Percentiles rank a stretch among this genome's conserved stretches.
Evolutionary conservation across 169 alveolate genomes (phyloP).

Genomic region (Babesia sp.): DNA sequence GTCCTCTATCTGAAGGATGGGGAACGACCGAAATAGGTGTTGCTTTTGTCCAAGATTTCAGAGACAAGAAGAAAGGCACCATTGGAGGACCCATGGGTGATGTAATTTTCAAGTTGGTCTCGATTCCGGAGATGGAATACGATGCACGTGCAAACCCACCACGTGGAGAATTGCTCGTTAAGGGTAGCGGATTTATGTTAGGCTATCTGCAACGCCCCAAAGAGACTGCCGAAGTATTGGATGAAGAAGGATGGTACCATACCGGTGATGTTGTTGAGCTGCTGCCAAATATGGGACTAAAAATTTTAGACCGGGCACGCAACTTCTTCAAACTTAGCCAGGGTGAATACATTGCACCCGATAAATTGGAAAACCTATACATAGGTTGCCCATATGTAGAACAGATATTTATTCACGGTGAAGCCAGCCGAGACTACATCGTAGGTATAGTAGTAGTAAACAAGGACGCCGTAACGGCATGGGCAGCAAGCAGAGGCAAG

Average conservation of each 20-base stretch:
- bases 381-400: conserved; percentile 65
- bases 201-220: conserved; percentile 87
- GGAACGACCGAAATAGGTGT: conserved; percentile 80
- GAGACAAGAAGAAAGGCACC: conserved; percentile 72
- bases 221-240: conserved; percentile 84
- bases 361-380: conserved; percentile 86
- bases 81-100: conserved; percentile 77
- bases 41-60: conserved; percentile 66
- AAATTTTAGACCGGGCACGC: conserved; percentile 92
- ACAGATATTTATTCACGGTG: conserved; percentile 76
- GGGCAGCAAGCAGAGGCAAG: conserved; percentile 60
- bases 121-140: conserved; percentile 71
- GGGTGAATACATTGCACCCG: conserved; percentile 97
- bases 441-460: conserved; percentile 65
- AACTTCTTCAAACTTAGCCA: conserved; percentile 92
- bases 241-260: conserved; percentile 88
- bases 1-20: conserved; percentile 79
- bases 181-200: conserved; percentile 82
- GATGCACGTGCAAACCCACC: conserved; percentile 74
- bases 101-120: conserved; percentile 62
- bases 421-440: conserved; percentile 62
- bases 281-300: conserved; percentile 81
- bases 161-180: conserved; percentile 77
- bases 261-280: conserved; percentile 92
- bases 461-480: conserved; percentile 52